Evolutionary conservation across 2,329 filamentous ascomycete genomes (phyloP).

Genomic region (Laburnicola sp.): DNA sequence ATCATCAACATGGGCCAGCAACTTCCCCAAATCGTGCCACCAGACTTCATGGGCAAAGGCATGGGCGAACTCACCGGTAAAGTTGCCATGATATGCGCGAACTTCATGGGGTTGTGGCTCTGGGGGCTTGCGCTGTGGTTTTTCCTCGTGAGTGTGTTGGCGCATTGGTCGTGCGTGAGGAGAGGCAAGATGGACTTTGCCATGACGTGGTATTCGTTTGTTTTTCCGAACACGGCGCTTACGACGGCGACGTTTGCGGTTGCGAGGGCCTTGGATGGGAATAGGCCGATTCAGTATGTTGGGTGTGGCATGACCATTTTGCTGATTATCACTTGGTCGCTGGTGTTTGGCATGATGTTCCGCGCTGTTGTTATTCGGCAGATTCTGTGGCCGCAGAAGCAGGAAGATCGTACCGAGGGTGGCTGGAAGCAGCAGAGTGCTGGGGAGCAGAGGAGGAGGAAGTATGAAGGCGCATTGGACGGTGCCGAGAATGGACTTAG

Average conservation of each 20-base stretch:
- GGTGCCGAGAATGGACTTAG: conserved; percentile 24
- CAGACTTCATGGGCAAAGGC: conserved; percentile 59
- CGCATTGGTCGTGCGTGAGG: conserved; percentile 68
- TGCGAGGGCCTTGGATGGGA: conserved; percentile 56
- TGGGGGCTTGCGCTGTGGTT: conserved; percentile 86
- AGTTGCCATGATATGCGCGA: conserved; percentile 58
- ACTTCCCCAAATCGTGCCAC: conserved; percentile 53
- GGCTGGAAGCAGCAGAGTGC: conserved; percentile 52
- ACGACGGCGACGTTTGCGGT: conserved; percentile 74
- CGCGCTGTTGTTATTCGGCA: conserved; percentile 66
- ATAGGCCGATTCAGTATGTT: conserved; percentile 62
- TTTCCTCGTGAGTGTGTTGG: conserved; percentile 77
- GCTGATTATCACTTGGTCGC: conserved; percentile 68
- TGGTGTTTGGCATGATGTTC: conserved; percentile 72
- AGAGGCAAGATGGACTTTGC: conserved; percentile 70
- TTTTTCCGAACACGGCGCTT: conserved; percentile 78
- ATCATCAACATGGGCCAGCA: conserved; percentile 61
- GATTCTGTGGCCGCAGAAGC: conserved; percentile 76
- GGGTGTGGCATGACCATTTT: conserved; percentile 69
- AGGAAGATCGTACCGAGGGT: conserved; percentile 65
- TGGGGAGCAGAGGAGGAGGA: conserved; percentile 32
- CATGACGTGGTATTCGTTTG: conserved; percentile 84
- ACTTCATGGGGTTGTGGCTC: conserved; percentile 74
- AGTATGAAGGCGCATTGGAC: conserved; percentile 15
- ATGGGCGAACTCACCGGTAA: conserved; percentile 57